A percentile compares a stretch with the other conserved stretches of the same genome.
phyloP scores from a whole-genome alignment of 2,329 filamentous ascomycete species.

The Cytospora chrysosperma region DNA sequence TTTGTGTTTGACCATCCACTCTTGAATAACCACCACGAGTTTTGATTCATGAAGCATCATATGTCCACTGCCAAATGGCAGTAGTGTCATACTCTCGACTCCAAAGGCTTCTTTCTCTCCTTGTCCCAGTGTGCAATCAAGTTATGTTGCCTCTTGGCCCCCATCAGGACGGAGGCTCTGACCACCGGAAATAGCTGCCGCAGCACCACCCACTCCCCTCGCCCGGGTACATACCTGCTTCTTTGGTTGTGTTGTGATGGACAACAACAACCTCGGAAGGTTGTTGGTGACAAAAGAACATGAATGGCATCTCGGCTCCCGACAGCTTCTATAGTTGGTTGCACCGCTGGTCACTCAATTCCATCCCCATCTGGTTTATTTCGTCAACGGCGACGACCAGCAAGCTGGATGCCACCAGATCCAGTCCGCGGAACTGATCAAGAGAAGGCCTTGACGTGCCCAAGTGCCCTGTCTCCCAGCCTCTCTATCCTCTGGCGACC shows the following conservation, averaged over 20 bases:
- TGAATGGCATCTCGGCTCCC: neutral
- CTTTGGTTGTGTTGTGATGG: neutral
- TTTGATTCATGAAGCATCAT: neutral
- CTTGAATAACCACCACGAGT: no score
- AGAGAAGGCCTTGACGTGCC: neutral
- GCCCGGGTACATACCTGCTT: neutral
- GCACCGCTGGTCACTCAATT: neutral
- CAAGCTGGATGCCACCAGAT: neutral
- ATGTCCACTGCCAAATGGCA: neutral
- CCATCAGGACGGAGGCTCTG: neutral
- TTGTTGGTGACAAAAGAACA: neutral
- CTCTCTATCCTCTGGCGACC: neutral
- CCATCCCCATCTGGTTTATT: neutral
- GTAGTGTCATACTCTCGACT: neutral
- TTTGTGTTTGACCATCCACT: no score
- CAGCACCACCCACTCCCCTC: neutral
- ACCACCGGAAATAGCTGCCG: no score
- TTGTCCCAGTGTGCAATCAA: neutral
- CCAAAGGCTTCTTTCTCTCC: neutral
- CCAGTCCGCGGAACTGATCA: neutral
- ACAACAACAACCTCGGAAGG: no score
- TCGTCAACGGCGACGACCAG: no score
- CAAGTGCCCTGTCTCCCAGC: no score
- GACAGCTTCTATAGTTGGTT: neutral
- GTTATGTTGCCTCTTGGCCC: neutral